A percentile compares a stretch with the other conserved stretches of the same genome.
These are phyloP conservation scores for Geoglossum glabrum DNA, from an alignment of 495 filamentous ascomycete genomes.

Conservation along the genomic window DNA sequence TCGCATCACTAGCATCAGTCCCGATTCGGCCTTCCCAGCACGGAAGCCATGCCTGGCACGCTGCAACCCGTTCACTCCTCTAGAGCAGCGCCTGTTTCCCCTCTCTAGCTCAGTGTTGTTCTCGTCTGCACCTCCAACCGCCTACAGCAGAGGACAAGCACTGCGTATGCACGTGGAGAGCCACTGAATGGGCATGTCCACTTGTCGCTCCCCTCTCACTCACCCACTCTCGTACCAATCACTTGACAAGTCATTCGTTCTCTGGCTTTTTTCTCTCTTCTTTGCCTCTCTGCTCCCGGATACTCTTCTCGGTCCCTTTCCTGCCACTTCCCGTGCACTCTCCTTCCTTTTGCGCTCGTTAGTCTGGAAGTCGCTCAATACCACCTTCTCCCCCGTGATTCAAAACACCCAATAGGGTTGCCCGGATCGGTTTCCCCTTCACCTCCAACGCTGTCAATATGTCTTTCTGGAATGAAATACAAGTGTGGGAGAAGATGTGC, in stretches of 20 bases:
- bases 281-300: neutral
- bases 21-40: neutral
- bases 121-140: neutral
- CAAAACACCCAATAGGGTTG: neutral
- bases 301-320: neutral
- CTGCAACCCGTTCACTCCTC: neutral
- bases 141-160: neutral
- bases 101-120: neutral
- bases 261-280: neutral
- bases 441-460: neutral
- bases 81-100: neutral
- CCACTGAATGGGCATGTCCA: neutral
- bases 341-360: neutral
- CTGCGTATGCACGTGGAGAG: neutral
- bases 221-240: neutral
- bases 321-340: neutral
- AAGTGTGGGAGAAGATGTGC: constrained; percentile 1
- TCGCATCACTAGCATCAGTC: too few species aligned
- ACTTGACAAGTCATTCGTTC: neutral
- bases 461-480: neutral
- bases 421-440: neutral
- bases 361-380: neutral
- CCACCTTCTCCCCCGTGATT: neutral
- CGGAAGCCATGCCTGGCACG: neutral
- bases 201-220: neutral